Base-by-base conservation (phyloP, 1,284 basidiomycete genomes). In the Ceratobasidium sp. region DNA sequence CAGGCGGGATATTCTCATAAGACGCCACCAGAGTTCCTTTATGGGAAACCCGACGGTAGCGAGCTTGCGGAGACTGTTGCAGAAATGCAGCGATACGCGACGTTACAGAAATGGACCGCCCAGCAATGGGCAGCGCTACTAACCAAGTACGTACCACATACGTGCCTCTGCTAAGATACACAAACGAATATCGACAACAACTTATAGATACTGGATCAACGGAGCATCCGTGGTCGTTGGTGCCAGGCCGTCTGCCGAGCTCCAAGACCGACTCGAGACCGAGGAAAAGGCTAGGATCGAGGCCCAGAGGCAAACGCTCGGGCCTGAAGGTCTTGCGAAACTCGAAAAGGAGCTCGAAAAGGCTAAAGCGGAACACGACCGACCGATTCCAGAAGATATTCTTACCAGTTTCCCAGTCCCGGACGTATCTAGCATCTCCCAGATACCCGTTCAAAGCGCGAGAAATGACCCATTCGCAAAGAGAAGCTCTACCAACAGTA, bases 371-470 rank as follows among this genome's bases (percentile, higher is more conserved):
- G 92, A 94, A 78, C 95, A 98, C 79, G 92, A 94, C 76, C 82
- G 82, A 67, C 88, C 90, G 11, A 95, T 98, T 73, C 96, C 96
- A 5, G 83, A 83, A 9, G 87, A 93, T 48, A 84, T 98, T 75
- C 82, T 98, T 48, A 90, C 87, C 3, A 83, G 86, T 23, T 99
- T 98, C 85, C 90, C 91, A 18, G 88, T 96, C 38, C 95, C 95
- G 0, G 86, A 91, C 77, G 92, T 96, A 25, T 89, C 91, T 77
- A 92, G 88, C 75, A 96, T 99, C 77, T 88, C 91, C 6, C 99
- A 96, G 95, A 96, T 99, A 73, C 88, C 92, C 0, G 95, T 99
- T 1, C 88, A 95, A 77, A 96, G 89, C 73, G 80, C 87, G 18
- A 90, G 90, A 78, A 88, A 92, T 81, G 86, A 67, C 75, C 78